Percentiles rank a stretch among this genome's conserved stretches.
Conservation (phyloP, 352 stramenopile species). For the Pythium sukuiense region DNA sequence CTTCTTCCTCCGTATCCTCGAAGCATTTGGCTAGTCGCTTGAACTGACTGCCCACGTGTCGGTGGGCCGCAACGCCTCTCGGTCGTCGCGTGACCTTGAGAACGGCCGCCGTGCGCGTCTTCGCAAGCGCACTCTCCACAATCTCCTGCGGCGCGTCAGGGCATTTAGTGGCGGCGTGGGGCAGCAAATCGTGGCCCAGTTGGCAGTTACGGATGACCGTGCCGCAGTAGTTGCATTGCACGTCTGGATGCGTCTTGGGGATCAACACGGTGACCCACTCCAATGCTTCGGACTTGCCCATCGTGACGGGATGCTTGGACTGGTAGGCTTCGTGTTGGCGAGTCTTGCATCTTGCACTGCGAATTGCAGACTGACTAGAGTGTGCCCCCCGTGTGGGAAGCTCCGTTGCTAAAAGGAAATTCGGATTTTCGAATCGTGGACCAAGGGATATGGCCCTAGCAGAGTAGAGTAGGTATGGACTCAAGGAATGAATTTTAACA, state of each 20-base stretch:
- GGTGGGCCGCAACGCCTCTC: not conserved
- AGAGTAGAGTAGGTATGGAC: not conserved
- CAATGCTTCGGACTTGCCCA: conserved; percentile 4
- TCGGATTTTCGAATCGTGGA: not conserved
- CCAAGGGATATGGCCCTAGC: not conserved
- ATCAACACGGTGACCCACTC: not conserved
- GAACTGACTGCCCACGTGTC: not conserved
- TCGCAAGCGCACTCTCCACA: not conserved
- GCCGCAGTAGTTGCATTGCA: conserved; percentile 7
- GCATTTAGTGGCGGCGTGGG: not conserved
- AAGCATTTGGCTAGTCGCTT: not conserved
- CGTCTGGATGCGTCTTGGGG: conserved; percentile 8
- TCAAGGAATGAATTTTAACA: not conserved
- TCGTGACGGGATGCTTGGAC: not conserved
- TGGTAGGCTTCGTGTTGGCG: not conserved
- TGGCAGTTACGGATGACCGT: conserved; percentile 3
- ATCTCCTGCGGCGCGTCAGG: not conserved
- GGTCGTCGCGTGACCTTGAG: not conserved
- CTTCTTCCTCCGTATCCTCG: not conserved
- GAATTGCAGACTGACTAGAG: not conserved
- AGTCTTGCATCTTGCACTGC: not conserved
- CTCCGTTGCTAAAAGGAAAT: not conserved
- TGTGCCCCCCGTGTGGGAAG: not conserved
- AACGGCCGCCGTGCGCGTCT: not conserved
- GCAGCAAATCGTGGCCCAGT: conserved; percentile 3